A percentile compares a stretch with the other conserved stretches of the same genome.
These are phyloP conservation scores for Sicyos edulis DNA, from an alignment of 306 rosid genomes.

Conservation along the genomic window DNA sequence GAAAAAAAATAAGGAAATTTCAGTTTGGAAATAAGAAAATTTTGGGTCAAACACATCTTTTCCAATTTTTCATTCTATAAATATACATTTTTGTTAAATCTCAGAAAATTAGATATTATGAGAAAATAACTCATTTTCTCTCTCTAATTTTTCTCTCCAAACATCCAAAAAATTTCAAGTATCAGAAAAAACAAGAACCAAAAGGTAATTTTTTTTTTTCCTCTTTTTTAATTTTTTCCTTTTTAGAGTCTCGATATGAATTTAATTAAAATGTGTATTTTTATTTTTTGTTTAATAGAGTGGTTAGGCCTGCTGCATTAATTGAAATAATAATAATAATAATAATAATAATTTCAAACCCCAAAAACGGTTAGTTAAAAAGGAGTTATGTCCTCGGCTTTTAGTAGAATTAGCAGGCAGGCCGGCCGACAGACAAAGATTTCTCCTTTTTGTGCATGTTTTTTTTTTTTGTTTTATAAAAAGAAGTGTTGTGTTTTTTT, in stretches of 20 bases:
- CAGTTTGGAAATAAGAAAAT: conserved; percentile 1
- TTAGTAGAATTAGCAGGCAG: conserved; percentile 9
- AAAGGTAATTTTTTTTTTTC: neutral
- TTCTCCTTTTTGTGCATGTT: neutral
- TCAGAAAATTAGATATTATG: too few relatives aligned
- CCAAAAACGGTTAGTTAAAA: neutral
- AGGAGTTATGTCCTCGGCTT: conserved; percentile 4
- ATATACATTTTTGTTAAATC: too few relatives aligned
- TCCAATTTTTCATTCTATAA: too few relatives aligned
- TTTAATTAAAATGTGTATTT: too few relatives aligned
- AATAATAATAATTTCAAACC: neutral
- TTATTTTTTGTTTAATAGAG: conserved; percentile 4
- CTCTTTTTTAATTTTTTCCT: neutral
- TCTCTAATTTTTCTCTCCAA: neutral
- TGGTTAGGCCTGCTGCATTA: conserved; percentile 9
- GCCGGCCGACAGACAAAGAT: conserved; percentile 19
- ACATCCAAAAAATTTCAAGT: neutral
- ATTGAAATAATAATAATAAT: neutral
- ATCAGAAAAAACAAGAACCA: conserved; percentile 1
- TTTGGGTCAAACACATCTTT: too few relatives aligned
- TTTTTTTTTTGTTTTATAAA: neutral
- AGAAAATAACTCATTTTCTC: too few relatives aligned
- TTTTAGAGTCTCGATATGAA: neutral
- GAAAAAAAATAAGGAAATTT: neutral
- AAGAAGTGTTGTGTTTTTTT: neutral